phyloP scores from a whole-genome alignment of 306 rosid species.

The Crotalaria pallida region DNA sequence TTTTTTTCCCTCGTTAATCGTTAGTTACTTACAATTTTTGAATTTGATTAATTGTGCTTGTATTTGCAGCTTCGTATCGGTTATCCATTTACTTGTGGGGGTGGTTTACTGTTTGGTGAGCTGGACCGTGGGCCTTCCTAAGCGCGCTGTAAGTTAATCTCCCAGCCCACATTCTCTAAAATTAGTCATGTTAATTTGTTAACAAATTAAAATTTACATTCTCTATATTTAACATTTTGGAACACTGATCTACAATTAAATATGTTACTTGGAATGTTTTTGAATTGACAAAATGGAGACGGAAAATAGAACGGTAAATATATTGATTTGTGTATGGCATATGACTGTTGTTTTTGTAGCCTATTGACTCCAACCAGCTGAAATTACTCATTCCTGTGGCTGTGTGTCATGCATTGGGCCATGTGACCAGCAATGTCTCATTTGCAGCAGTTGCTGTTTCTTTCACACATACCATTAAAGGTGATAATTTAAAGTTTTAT shows the following conservation, averaged over 20 bases:
- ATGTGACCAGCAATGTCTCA: conserved; percentile 91
- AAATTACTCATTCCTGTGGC: conserved; percentile 78
- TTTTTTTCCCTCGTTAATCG: not conserved
- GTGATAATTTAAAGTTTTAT: conserved; percentile 26
- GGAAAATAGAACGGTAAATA: not conserved
- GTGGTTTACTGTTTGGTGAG: conserved; percentile 74
- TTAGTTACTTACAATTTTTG: not conserved
- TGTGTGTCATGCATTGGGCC: conserved; percentile 88
- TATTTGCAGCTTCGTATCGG: conserved; percentile 75
- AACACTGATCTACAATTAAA: not conserved
- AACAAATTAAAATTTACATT: not conserved
- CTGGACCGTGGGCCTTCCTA: conserved; percentile 88
- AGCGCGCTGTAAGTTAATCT: conserved; percentile 74
- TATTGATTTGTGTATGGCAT: not conserved
- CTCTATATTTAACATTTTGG: not conserved
- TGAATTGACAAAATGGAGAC: not conserved
- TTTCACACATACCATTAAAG: conserved; percentile 89
- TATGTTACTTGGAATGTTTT: not conserved
- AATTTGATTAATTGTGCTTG: not conserved
- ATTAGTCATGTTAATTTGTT: not conserved
- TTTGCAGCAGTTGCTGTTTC: conserved; percentile 99
- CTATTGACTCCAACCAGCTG: conserved; percentile 49
- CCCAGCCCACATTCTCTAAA: conserved; percentile 40
- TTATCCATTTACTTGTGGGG: conserved; percentile 82
- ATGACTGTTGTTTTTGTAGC: conserved; percentile 29